Evolutionary conservation across 139 green algal genomes (phyloP), one percentile per base, ranked within the genome.

Genomic region (Pseudopediastrum boryanum): DNA sequence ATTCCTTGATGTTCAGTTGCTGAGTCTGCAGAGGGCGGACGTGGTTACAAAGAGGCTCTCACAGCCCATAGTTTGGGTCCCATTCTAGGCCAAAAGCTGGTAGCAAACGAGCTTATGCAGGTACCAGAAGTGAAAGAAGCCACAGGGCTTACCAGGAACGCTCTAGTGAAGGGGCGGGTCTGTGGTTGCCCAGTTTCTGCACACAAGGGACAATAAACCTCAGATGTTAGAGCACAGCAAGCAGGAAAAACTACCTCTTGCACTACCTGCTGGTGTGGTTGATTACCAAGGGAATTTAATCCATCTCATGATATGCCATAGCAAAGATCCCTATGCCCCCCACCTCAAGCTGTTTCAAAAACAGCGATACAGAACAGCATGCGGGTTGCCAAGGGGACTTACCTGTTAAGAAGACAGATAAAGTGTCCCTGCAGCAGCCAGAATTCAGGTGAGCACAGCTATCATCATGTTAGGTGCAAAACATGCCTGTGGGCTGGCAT

Each of bases 351-450:
- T 10, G 12, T 41, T 21, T 12, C 23, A 50, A 29, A 27, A 19
- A 23, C 38, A 36, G 43, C 66, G 19, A 9, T 10, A 19, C 66
- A 59, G 33, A 23, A 8, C 12, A 23, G 25, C 35, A 75, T n/a
- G 16, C 56, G 16, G 31, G 33, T 5, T 51, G 62, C 19, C 36
- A 46, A 2, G 2, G 7, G 33, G 16, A 29, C 71, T 8, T 48
- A 89, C 84, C 84, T 67, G 83, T 80, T 29, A 90, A 1, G 70
- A 90, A 90, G 0, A 90, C 86, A 2, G 80, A 87, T 31, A 85
- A 48, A 13, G 86, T 85, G 12, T 85, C 83, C 6, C 83, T 64
- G 54, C 79, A 85, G 25, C 62, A 51, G 61, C 70, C 76, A 83
- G 1, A 84, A 10, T 31, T 10, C 25, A 38, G 56, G 25, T 58